Evolutionary conservation across 23 red algal genomes (phyloP), one percentile per base, ranked within the genome.

Genomic region (Chondrus crispus): DNA sequence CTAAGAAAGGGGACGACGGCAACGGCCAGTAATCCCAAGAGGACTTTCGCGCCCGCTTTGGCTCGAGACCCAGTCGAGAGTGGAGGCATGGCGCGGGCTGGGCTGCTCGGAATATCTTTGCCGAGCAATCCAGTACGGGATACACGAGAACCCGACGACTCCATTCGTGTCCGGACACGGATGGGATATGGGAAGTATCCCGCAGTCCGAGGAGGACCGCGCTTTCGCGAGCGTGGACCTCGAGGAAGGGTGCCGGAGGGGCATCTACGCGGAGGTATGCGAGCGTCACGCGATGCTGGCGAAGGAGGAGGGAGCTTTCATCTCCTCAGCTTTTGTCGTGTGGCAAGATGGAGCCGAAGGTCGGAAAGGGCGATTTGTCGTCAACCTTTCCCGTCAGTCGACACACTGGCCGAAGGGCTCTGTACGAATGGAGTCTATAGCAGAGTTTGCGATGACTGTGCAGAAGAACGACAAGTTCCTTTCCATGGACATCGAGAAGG

Each of bases 261-360:
- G 54, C 2, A 81, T 90, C 12, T 80, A 90, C 49, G 39, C 36
- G 18, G 35, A 90, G 36, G 72, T 46, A 11, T 46, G n/a, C 3
- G 29, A 5, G 5, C 43, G 51, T 5, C 68, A 76, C 46, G 66
- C 43, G 12, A 46, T 20, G 14, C 41, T 63, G 37, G 66, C 19
- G 24, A 24, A 39, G 32, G 0, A 29, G 26, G 16, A 36, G 4
- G 85, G 85, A 2, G 30, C 48, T 10, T 5, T 89, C 4, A 1
- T 93, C n/a, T 75, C 74, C 3, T 93, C 78, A 18, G 30, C 77
- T n/a, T 93, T 93, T 30, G 32, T 41, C 2, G 42, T 50, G 0
- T 74, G 46, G 44, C 46, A 74, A 36, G 77, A 74, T 2, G 66
- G 11, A 53, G 20, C 1, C 30, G 70, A 43, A 12, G 49, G 36